A percentile compares a stretch with the other conserved stretches of the same genome.
Evolutionary conservation across 306 rosid species (phyloP).

Genomic region (Chamaecrista fasciculata): DNA sequence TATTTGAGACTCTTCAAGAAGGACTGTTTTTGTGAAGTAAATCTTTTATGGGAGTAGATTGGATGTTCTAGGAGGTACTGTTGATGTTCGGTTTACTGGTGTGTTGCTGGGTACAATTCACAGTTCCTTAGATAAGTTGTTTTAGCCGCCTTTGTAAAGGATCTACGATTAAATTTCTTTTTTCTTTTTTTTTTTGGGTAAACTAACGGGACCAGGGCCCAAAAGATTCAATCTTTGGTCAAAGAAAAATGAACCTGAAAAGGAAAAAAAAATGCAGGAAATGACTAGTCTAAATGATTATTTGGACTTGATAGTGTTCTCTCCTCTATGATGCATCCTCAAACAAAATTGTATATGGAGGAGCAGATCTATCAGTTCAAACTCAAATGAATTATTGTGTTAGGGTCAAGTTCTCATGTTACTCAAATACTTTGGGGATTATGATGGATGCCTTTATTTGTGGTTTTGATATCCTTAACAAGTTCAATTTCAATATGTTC

Average conservation of each 20-base stretch:
- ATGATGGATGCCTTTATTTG: not conserved
- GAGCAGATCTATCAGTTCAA: not conserved
- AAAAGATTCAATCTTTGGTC: no score
- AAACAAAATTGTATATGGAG: not conserved
- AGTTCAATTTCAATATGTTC: not conserved
- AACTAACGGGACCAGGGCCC: no score
- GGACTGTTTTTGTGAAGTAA: not conserved
- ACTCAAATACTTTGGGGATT: slow-evolving; percentile 3
- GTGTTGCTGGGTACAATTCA: not conserved
- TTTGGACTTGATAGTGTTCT: not conserved
- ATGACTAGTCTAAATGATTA: not conserved
- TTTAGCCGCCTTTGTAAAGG: not conserved
- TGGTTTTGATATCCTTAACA: not conserved
- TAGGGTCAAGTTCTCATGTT: not conserved
- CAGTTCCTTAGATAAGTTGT: not conserved
- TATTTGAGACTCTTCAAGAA: not conserved
- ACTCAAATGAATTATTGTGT: not conserved
- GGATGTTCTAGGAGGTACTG: slow-evolving; percentile 8
- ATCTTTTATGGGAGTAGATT: not conserved
- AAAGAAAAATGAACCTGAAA: not conserved
- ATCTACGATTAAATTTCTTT: not conserved
- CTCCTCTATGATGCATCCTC: not conserved
- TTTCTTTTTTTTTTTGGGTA: no score
- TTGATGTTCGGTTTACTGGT: not conserved
- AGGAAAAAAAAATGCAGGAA: not conserved